Conservation (phyloP, 1,284 basidiomycete species). For the Trichosporon inkin region DNA sequence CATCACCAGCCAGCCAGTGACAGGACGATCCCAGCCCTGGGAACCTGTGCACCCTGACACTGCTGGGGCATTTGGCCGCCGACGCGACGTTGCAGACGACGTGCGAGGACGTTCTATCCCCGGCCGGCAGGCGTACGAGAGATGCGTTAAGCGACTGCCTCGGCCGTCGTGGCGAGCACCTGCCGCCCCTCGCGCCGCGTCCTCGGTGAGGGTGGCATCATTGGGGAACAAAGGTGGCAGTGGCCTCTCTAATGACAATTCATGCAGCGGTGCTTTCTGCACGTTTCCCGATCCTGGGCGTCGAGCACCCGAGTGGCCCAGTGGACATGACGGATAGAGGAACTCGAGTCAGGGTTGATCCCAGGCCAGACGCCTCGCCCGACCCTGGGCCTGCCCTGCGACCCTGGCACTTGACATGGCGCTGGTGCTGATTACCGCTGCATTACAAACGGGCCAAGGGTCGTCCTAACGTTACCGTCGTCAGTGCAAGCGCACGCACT, state of each 20-base stretch:
- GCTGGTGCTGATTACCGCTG: background rate
- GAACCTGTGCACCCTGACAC: background rate
- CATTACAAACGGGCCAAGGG: background rate
- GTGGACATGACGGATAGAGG: slow-evolving; percentile 8
- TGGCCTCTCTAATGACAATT: background rate
- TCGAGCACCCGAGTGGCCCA: background rate
- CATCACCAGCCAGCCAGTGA: background rate
- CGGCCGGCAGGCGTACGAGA: too few species aligned
- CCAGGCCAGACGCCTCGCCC: background rate
- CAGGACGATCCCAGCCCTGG: background rate
- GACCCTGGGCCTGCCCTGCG: background rate
- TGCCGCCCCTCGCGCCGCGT: background rate
- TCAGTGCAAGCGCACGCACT: background rate
- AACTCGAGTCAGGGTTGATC: slow-evolving; percentile 1
- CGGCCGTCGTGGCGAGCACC: background rate
- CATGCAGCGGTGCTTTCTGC: background rate
- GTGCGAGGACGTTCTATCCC: background rate
- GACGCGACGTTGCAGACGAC: too few species aligned
- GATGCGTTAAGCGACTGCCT: background rate
- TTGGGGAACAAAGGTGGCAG: too few species aligned
- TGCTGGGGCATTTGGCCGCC: background rate
- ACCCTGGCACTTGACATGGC: background rate
- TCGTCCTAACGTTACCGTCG: background rate
- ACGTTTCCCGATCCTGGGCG: background rate
- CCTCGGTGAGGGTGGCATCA: background rate